Conservation (phyloP, 306 rosid genomes). For the Cicer cuneatum region DNA sequence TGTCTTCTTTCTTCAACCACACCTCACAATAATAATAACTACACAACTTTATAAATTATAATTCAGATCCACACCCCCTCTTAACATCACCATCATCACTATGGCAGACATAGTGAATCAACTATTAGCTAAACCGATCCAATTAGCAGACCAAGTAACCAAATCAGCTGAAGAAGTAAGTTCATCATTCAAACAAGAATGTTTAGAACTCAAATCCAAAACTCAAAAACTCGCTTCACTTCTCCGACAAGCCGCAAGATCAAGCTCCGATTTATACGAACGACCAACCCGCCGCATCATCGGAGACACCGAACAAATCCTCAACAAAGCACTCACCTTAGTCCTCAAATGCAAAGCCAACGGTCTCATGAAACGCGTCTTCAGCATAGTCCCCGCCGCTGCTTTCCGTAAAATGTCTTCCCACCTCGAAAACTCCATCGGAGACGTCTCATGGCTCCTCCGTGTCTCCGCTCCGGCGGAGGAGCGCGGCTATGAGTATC, state of each 20-base stretch:
- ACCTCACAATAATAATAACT: no score
- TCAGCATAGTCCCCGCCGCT: constrained; percentile 74
- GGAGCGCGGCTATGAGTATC: constrained; percentile 47
- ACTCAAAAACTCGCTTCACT: constrained; percentile 77
- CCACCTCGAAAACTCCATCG: constrained; percentile 77
- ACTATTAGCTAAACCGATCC: constrained; percentile 78
- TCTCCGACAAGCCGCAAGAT: constrained; percentile 88
- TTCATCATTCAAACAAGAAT: constrained; percentile 67
- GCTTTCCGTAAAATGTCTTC: constrained; percentile 73
- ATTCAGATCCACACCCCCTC: constrained; percentile 39
- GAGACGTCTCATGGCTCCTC: constrained; percentile 87
- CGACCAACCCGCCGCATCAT: constrained; percentile 86
- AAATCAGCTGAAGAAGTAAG: constrained; percentile 78
- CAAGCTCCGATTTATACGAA: constrained; percentile 86
- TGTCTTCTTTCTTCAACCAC: neutral
- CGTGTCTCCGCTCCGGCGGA: constrained; percentile 55
- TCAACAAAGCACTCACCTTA: constrained; percentile 64
- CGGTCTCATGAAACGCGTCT: constrained; percentile 78
- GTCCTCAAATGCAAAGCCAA: constrained; percentile 72
- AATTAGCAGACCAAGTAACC: constrained; percentile 73
- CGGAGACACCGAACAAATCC: constrained; percentile 76
- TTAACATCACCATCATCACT: neutral
- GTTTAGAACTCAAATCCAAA: constrained; percentile 72
- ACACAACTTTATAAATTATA: no score
- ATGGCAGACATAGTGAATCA: constrained; percentile 89